Percentiles rank a stretch among this genome's conserved stretches.
Conservation (phyloP, 1,284 basidiomycete species). For the Pseudozyma thailandica region DNA sequence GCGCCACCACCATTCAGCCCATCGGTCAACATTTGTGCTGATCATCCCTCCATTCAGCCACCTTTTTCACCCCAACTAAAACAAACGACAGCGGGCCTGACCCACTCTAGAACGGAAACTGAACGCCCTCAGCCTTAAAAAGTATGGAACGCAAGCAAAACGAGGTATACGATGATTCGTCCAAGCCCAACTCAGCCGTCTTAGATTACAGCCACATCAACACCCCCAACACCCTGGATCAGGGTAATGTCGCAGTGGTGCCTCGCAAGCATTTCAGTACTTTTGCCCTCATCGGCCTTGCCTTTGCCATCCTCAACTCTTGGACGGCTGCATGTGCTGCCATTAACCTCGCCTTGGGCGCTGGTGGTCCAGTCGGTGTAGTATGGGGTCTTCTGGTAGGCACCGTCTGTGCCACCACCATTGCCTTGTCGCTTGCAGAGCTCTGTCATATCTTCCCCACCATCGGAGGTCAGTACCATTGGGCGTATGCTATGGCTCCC, state of each 20-base stretch:
- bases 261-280: constrained; percentile 43
- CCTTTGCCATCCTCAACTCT: constrained; percentile 49
- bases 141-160: constrained; percentile 22
- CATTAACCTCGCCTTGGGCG: constrained; percentile 35
- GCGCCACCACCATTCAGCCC: no score
- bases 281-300: constrained; percentile 39
- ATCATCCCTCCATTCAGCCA: background rate
- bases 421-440: constrained; percentile 37
- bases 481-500: constrained; percentile 36
- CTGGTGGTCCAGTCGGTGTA: constrained; percentile 36
- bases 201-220: constrained; percentile 12
- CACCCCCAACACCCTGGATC: background rate
- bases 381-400: constrained; percentile 39
- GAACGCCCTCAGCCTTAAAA: background rate
- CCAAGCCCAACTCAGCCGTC: constrained; percentile 13
- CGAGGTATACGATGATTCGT: constrained; percentile 21
- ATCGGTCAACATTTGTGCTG: no score
- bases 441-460: constrained; percentile 44
- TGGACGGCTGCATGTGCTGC: constrained; percentile 38
- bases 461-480: constrained; percentile 48
- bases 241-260: background rate
- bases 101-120: constrained; percentile 10
- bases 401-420: constrained; percentile 23
- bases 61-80: background rate
- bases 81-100: background rate